phyloP scores from a whole-genome alignment of 2,329 filamentous ascomycete genomes.

The Septoria linicola region DNA sequence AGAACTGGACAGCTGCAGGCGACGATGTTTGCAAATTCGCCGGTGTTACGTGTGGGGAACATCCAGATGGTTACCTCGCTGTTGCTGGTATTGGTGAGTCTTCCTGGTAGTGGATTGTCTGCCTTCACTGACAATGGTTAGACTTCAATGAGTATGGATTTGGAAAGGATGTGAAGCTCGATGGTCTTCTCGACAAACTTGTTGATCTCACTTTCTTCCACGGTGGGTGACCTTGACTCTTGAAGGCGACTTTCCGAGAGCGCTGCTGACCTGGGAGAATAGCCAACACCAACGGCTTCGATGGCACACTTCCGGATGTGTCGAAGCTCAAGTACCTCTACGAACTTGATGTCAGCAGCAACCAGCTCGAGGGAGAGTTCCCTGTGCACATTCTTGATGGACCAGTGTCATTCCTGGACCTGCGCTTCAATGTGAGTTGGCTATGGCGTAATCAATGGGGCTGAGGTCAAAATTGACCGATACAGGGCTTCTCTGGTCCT shows the following conservation, averaged over 20 bases:
- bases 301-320: conserved; percentile 17
- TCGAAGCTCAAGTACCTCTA: conserved; percentile 14
- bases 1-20: conserved; percentile 13
- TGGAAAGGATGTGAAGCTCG: conserved; percentile 4
- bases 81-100: conserved; percentile 13
- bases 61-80: conserved; percentile 7
- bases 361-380: conserved; percentile 12
- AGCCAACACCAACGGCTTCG: conserved; percentile 19
- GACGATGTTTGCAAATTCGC: conserved; percentile 13
- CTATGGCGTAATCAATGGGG: background rate
- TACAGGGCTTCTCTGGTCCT: conserved; percentile 10
- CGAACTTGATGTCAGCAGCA: conserved; percentile 22
- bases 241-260: too few species aligned
- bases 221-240: conserved; percentile 4
- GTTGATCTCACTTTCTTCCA: conserved; percentile 18
- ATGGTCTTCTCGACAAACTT: conserved; percentile 16
- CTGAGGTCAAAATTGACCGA: too few species aligned
- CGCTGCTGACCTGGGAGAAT: background rate
- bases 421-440: conserved; percentile 17
- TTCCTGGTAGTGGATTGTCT: background rate
- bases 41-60: conserved; percentile 10
- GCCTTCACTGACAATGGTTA: background rate
- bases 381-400: conserved; percentile 9
- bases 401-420: conserved; percentile 17
- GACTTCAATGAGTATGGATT: conserved; percentile 14